Base-by-base conservation (phyloP, 805 yeast species). In the Candida boleticola region DNA sequence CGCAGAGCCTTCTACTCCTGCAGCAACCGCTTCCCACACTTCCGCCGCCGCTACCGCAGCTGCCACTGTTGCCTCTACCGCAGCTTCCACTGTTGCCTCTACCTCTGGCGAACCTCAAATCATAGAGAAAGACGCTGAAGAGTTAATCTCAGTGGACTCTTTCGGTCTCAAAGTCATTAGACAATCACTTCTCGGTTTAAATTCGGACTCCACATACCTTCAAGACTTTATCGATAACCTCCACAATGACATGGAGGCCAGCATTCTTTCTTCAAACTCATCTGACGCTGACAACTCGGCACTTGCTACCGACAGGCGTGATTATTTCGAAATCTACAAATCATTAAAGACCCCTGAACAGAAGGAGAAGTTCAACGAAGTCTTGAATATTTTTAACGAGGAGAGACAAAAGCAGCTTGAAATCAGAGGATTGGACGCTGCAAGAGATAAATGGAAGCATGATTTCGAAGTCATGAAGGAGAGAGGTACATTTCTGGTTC, bases 371-470 rank as follows among this genome's bases (percentile, higher is more conserved):
- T 92, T 90, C 58, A 85, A 88, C 53, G 68, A 66, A 16, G 76
- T 82, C 0, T 63, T 93, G 37, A 90, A 89, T 48, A 61, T 71
- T 1, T 78, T 84, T 50, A 90, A 93, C 51, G 78, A 77, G 42
- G 79, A 78, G 20, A 79, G 99, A 58, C 97, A 93, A 60, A 68
- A 77, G 36, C 76, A 76, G 23, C 59, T 93, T 25, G 99, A 93
- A 62, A 68, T 79, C 16, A 76, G 85, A 44, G 92, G 96, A 2
- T 71, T 86, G 1, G 90, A 85, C 48, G 90, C 92, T 1, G 95
- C 98, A 0, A 80, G 78, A 48, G 88, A 83, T 54, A 84, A 86
- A 60, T 92, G 99, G 99, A 83, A 80, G 58, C 83, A 82, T 51
- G 90, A 83, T 48, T 84, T 78, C 51, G 95, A 88, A 52, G 80